phyloP scores from a whole-genome alignment of 257 asterid species.

The Petunia axillaris region DNA sequence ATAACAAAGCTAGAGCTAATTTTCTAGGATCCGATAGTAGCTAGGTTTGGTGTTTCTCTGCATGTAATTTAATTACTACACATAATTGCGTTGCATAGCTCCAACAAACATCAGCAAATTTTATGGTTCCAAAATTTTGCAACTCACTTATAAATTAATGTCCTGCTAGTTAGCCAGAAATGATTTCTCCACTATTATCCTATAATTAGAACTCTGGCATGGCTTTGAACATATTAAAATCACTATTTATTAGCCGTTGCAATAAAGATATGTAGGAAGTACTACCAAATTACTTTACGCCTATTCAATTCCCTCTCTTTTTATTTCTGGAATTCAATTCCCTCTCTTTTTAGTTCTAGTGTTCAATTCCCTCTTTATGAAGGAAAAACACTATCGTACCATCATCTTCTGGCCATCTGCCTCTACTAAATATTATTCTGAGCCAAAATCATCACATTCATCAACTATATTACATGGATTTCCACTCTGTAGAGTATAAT shows the following conservation, averaged over 20 bases:
- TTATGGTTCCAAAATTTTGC: conserved; percentile 8
- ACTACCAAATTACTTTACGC: conserved; percentile 15
- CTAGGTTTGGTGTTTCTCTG: conserved; percentile 12
- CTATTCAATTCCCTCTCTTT: not conserved
- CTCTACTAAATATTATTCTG: too few species aligned
- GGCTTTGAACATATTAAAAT: not conserved
- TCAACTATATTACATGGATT: too few species aligned
- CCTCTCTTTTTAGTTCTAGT: not conserved
- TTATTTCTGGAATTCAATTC: not conserved
- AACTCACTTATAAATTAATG: not conserved
- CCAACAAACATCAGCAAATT: not conserved
- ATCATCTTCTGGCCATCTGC: too few species aligned
- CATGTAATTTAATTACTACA: not conserved
- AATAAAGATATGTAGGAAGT: not conserved
- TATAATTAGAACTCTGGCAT: not conserved
- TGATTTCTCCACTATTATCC: not conserved
- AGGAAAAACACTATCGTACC: too few species aligned
- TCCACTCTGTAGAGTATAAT: not conserved
- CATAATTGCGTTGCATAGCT: not conserved
- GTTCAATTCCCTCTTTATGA: not conserved
- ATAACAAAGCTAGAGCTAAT: too few species aligned
- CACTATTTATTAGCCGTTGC: not conserved
- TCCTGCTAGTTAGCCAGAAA: conserved; percentile 13
- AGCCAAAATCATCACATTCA: too few species aligned
- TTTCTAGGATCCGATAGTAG: not conserved